Percentiles rank a stretch among this genome's conserved stretches.
phyloP scores from a whole-genome alignment of 73 alveolate genomes.

The Paramecium pentaurelia region DNA sequence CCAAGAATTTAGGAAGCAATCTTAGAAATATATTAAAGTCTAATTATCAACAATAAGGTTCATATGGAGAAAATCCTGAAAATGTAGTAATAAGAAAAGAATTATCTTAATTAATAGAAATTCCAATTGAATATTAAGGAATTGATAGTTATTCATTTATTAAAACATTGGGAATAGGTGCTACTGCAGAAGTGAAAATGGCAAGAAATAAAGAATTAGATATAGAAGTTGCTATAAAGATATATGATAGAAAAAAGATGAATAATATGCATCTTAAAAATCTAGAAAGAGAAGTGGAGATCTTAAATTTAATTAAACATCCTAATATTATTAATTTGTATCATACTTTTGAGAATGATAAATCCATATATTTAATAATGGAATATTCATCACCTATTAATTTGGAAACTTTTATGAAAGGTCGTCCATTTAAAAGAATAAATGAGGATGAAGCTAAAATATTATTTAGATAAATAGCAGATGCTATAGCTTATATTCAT shows the following conservation, averaged over 20 bases:
- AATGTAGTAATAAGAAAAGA: conserved; percentile 4
- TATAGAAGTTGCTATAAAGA: conserved; percentile 54
- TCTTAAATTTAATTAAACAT: conserved; percentile 29
- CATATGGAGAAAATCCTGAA: conserved; percentile 30
- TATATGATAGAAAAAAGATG: conserved; percentile 59
- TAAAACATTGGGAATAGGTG: conserved; percentile 54
- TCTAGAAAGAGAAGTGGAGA: conserved; percentile 58
- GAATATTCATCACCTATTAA: conserved; percentile 69
- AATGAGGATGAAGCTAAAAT: conserved; percentile 75
- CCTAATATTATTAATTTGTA: conserved; percentile 53
- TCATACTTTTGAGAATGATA: conserved; percentile 56
- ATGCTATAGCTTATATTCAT: conserved; percentile 74
- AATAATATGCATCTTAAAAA: conserved; percentile 17
- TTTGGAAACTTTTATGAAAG: conserved; percentile 64
- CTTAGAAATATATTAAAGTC: conserved; percentile 27
- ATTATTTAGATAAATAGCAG: conserved; percentile 68
- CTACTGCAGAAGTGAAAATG: conserved; percentile 52
- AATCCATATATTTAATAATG: conserved; percentile 63
- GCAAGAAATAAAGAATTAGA: conserved; percentile 43
- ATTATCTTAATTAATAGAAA: neutral
- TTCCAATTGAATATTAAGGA: neutral
- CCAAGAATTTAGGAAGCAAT: conserved; percentile 8
- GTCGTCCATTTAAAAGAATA: conserved; percentile 59
- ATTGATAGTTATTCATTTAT: conserved; percentile 1
- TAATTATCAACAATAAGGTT: neutral